Evolutionary conservation across 2,329 filamentous ascomycete genomes (phyloP).

Genomic region (Anthostomella pinea): DNA sequence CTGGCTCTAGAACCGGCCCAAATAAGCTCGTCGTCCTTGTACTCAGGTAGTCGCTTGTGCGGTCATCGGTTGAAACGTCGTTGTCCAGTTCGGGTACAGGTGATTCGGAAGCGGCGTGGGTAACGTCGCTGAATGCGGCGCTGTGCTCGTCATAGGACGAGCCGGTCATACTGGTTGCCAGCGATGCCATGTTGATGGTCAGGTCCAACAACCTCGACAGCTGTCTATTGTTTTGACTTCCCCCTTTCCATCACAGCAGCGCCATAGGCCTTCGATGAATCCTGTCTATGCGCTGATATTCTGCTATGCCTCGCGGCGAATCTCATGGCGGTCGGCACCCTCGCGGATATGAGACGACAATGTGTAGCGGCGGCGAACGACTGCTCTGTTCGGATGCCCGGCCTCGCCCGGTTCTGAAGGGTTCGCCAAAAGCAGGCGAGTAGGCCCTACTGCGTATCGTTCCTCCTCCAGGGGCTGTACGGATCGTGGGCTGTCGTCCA

Average conservation of each 20-base stretch:
- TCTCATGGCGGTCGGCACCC: constrained; percentile 23
- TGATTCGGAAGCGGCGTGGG: constrained; percentile 21
- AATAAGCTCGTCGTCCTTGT: constrained; percentile 25
- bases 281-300: constrained; percentile 18
- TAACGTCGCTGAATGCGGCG: constrained; percentile 13
- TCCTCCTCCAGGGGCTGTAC: no score
- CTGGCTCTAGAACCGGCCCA: constrained; percentile 20
- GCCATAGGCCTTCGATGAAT: constrained; percentile 9
- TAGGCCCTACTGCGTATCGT: no score
- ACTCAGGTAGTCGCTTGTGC: constrained; percentile 30
- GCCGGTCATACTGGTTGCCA: constrained; percentile 21
- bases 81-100: constrained; percentile 28
- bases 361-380: no score
- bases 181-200: constrained; percentile 24
- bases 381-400: no score
- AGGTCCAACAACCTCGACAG: constrained; percentile 12
- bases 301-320: constrained; percentile 16
- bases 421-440: no score
- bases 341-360: constrained; percentile 10
- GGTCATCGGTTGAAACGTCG: constrained; percentile 29
- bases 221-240: constrained; percentile 11
- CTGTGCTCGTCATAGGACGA: constrained; percentile 24
- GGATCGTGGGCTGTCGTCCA: no score
- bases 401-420: no score
- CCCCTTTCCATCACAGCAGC: constrained; percentile 17